phyloP scores from a whole-genome alignment of 129 eudicot genomes.

The Helichrysum umbraculigerum region DNA sequence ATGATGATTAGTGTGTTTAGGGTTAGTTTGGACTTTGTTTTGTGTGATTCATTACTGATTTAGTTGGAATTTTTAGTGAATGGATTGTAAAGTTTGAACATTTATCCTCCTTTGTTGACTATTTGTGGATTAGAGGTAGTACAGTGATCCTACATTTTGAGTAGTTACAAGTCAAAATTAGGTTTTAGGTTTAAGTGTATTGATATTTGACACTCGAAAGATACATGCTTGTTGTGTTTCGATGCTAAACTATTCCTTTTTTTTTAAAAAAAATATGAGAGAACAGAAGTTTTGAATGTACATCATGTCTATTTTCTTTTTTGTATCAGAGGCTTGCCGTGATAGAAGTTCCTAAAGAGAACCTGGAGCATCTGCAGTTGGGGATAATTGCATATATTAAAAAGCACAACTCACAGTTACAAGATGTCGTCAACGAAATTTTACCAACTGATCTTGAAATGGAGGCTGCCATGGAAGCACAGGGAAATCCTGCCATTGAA shows the following conservation, averaged over 20 bases:
- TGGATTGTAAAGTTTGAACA: constrained; percentile 17
- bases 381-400: constrained; percentile 60
- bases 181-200: constrained; percentile 7
- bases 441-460: constrained; percentile 68
- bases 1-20: constrained; percentile 1
- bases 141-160: constrained; percentile 6
- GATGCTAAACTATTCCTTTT: background rate
- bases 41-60: background rate
- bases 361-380: constrained; percentile 47
- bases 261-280: background rate
- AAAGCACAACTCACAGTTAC: constrained; percentile 38
- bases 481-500: constrained; percentile 39
- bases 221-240: background rate
- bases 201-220: background rate
- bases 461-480: constrained; percentile 41
- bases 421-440: constrained; percentile 57
- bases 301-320: background rate
- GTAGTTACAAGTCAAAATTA: background rate
- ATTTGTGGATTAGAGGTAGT: constrained; percentile 5
- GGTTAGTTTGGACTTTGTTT: background rate
- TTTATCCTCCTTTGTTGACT: constrained; percentile 7
- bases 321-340: constrained; percentile 68
- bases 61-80: constrained; percentile 5
- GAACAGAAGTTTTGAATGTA: background rate
- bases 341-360: constrained; percentile 61